Evolutionary conservation across 1,284 basidiomycete species (phyloP), one percentile per base, ranked within the genome.

Genomic region (Porodaedalea pini): DNA sequence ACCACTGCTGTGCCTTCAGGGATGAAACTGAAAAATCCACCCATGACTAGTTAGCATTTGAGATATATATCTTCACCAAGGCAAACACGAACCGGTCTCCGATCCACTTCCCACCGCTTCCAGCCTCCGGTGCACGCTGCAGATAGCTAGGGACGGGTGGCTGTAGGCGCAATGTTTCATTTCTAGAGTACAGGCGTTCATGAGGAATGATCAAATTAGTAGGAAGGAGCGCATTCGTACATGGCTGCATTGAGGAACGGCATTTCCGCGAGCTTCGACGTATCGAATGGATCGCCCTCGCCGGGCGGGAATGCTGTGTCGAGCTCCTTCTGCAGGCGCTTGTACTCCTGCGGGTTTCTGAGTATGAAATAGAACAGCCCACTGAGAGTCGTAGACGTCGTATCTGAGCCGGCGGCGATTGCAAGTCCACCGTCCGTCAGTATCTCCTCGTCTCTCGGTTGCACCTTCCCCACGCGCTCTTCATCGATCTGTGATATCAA

Each of bases 1-100:
- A 73, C 75, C 8, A 78, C 70, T 47, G 70, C 73, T 2, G 78
- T 81, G 37, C 76, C 76, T 64, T 78, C 78, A 2, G 79, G 77
- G 3, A 83, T 68, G 58, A 73, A 77, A 45, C 79, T 83, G 29
- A 4, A 8, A n/a, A 45, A 49, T 19, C 19, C 4, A 7, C 27
- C 17, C 6, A n/a, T 6, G 6, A 19, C n/a, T 5, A n/a, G n/a
- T n/a, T 7, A 25, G 6, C 23, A n/a, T n/a, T 6, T n/a, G 23
- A 17, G 5, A 6, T n/a, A 21, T 13, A n/a, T 17, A 27, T 23
- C 27, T 17, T 39, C n/a, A 41, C 15, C 15, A 15, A 31, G n/a
- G 15, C 32, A 8, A 10, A n/a, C 47, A 62, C 41, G 19, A 41
- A 60, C 55, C 48, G 17, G 10, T 53, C 43, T n/a, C 56, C 50